Base-by-base conservation (phyloP, 2,329 filamentous ascomycete species). In the Madurella mycetomatis region DNA sequence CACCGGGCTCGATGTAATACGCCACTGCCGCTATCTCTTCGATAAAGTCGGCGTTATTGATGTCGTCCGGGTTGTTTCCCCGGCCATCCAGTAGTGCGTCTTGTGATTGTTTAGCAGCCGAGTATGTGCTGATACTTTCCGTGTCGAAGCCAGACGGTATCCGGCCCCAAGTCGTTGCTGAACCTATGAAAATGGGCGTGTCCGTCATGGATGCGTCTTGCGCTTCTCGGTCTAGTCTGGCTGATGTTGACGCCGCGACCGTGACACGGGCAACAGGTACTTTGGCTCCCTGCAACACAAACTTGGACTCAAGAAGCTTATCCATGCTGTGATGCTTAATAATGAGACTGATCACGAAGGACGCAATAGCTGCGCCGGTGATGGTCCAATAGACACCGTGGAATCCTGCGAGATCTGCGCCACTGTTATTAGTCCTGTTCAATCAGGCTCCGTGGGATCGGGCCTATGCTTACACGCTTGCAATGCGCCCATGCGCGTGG, bases 331-430 rank as follows among this genome's bases (percentile, higher is more conserved):
- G 60, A 1, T 47, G 53, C 32, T 55, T 51, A 45, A 66, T 61
- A 18, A 57, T n/a, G 1, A 64, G 44, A 37, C 61, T 60, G 44
- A 60, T 51, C 11, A 62, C 13, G 9, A 65, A 58, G 7, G 57
- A 56, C 3, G 54, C 54, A 18, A 57, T 41, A 5, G 63, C 56
- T 1, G 52, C 53, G 17, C 43, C 62, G 1, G 62, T 61, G n/a
- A 66, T 61, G 15, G 56, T 55, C 62, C 63, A 65, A 54, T 58
- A 66, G 13, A 66, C 65, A 15, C 57, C 63, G 40, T 61, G 64
- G 51, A 66, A 65, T 9, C 63, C 63, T 0, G 54, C 42, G 12
- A 64, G 51, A 41, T 64, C 61, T 63, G 30, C 8, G 13, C 2
- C 34, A 19, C 9, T 12, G 44, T 41, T 42, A 53, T 49, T 31